A percentile compares a stretch with the other conserved stretches of the same genome.
These are phyloP conservation scores for Fusarium albidum DNA, from an alignment of 2,329 filamentous ascomycete genomes.

Conservation along the genomic window DNA sequence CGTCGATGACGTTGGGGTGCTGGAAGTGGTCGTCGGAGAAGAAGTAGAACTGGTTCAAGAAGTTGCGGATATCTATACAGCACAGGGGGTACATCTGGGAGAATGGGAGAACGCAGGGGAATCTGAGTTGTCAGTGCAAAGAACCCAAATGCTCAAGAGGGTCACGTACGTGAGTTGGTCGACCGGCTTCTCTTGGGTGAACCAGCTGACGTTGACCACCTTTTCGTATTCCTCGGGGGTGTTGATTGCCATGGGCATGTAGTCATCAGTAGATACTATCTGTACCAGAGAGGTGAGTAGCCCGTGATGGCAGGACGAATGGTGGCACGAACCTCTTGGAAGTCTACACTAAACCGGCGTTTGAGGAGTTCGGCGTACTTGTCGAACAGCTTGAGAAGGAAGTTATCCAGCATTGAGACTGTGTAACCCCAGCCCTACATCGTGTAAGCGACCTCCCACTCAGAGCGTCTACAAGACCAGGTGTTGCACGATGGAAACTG, in stretches of 20 bases:
- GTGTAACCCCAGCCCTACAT: slow-evolving; percentile 92
- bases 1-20: slow-evolving; percentile 87
- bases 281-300: slow-evolving; percentile 41
- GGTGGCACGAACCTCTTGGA: slow-evolving; percentile 75
- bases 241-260: slow-evolving; percentile 99
- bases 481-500: slow-evolving; percentile 75
- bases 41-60: slow-evolving; percentile 97
- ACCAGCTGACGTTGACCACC: slow-evolving; percentile 96
- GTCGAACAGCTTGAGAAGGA: slow-evolving; percentile 88
- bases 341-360: slow-evolving; percentile 91
- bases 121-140: slow-evolving; percentile 57
- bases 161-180: slow-evolving; percentile 75
- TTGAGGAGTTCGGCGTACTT: slow-evolving; percentile 95
- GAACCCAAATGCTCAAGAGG: neutral
- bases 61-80: slow-evolving; percentile 97
- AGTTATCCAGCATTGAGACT: slow-evolving; percentile 80
- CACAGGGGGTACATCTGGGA: slow-evolving; percentile 99
- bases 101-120: slow-evolving; percentile 95
- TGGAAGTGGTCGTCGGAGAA: slow-evolving; percentile 97
- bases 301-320: neutral
- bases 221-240: slow-evolving; percentile 92
- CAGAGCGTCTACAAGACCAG: slow-evolving; percentile 52
- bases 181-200: slow-evolving; percentile 79
- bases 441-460: slow-evolving; percentile 73
- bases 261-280: slow-evolving; percentile 91